phyloP scores from a whole-genome alignment of 768 basidiomycete genomes.

The Pulveroboletus sp. region DNA sequence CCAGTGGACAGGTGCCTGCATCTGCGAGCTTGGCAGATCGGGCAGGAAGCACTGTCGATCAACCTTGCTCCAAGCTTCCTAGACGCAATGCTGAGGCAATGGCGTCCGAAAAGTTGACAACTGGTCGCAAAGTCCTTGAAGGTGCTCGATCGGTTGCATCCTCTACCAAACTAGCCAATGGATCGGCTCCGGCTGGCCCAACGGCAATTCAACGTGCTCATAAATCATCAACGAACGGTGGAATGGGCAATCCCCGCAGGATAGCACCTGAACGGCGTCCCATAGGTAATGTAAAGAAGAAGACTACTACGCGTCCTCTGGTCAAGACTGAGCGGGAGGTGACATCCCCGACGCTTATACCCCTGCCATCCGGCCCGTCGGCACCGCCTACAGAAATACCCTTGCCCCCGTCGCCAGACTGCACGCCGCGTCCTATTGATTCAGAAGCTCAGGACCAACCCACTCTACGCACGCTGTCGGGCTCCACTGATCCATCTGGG shows the following conservation, averaged over 20 bases:
- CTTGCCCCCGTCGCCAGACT: slow-evolving; percentile 18
- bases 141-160: slow-evolving; percentile 1
- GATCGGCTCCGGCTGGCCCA: background rate
- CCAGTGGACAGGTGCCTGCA: slow-evolving; percentile 1
- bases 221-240: slow-evolving; percentile 10
- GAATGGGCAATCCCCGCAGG: background rate
- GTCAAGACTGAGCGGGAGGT: slow-evolving; percentile 13
- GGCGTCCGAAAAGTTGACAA: background rate
- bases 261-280: slow-evolving; percentile 9
- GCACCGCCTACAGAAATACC: slow-evolving; percentile 16
- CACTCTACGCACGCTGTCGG: background rate
- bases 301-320: slow-evolving; percentile 10
- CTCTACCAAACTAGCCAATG: slow-evolving; percentile 8
- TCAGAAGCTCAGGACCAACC: slow-evolving; percentile 4
- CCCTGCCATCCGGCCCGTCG: slow-evolving; percentile 21
- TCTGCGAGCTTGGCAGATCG: slow-evolving; percentile 1
- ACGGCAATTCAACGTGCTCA: slow-evolving; percentile 4
- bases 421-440: slow-evolving; percentile 1
- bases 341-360: slow-evolving; percentile 13
- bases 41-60: background rate
- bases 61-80: slow-evolving; percentile 10
- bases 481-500: background rate
- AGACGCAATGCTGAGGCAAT: slow-evolving; percentile 1
- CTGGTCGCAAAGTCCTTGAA: slow-evolving; percentile 9
- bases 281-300: slow-evolving; percentile 3